Percentiles rank a stretch among this genome's conserved stretches.
These are phyloP conservation scores for Tolypocladium cylindrosporum DNA, from an alignment of 2,329 filamentous ascomycete genomes.

Conservation along the genomic window DNA sequence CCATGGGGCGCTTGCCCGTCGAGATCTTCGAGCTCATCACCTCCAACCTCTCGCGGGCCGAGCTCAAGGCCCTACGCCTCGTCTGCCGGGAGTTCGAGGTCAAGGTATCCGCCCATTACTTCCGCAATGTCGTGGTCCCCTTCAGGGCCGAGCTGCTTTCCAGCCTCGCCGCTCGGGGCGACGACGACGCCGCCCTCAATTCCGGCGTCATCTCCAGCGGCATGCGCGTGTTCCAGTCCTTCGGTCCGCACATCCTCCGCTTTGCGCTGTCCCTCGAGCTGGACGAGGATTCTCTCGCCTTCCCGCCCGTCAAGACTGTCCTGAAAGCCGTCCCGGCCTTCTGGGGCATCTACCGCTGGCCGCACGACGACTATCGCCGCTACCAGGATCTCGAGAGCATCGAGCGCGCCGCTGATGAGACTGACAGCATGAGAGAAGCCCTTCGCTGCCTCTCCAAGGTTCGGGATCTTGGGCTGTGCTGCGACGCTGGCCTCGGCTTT, in stretches of 20 bases:
- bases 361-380: slow-evolving; percentile 45
- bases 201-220: slow-evolving; percentile 32
- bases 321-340: slow-evolving; percentile 46
- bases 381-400: slow-evolving; percentile 49
- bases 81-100: slow-evolving; percentile 48
- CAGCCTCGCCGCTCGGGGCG: slow-evolving; percentile 8
- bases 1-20: slow-evolving; percentile 35
- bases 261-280: slow-evolving; percentile 63
- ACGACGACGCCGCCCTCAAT: slow-evolving; percentile 11
- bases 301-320: slow-evolving; percentile 45
- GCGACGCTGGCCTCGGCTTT: slow-evolving; percentile 60
- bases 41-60: slow-evolving; percentile 42
- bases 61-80: slow-evolving; percentile 50
- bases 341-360: slow-evolving; percentile 59
- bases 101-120: slow-evolving; percentile 47
- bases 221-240: slow-evolving; percentile 50
- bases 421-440: slow-evolving; percentile 48
- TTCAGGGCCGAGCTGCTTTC: slow-evolving; percentile 56
- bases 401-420: slow-evolving; percentile 55
- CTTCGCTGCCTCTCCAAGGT: slow-evolving; percentile 46
- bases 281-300: slow-evolving; percentile 38
- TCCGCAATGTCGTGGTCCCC: slow-evolving; percentile 53
- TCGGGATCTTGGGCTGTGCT: slow-evolving; percentile 54
- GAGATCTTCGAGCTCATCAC: slow-evolving; percentile 54
- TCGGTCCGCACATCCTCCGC: slow-evolving; percentile 48